Conservation (phyloP, 1,139 yeast species). For the Suhomyces taliae region DNA sequence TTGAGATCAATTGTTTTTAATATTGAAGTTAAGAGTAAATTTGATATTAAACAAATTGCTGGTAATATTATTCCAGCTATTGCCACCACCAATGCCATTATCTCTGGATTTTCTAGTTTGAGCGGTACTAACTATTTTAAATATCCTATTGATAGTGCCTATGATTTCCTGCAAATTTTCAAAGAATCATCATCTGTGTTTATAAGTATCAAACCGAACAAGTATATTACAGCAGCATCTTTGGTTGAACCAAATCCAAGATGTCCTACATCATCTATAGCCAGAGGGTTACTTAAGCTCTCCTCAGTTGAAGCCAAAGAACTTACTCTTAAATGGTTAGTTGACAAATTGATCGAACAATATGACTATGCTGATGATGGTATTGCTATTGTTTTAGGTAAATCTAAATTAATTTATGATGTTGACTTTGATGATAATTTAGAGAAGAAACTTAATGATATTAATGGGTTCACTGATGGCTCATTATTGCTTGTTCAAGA, state of each 20-base stretch:
- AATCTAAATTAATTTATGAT: constrained; percentile 72
- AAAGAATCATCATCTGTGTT: constrained; percentile 52
- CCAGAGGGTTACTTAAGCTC: constrained; percentile 44
- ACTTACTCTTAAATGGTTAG: constrained; percentile 38
- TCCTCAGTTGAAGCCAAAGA: constrained; percentile 15
- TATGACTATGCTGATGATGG: constrained; percentile 68
- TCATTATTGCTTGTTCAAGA: constrained; percentile 71
- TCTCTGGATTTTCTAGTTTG: constrained; percentile 84
- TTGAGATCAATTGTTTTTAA: constrained; percentile 72
- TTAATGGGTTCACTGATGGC: constrained; percentile 58
- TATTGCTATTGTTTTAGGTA: constrained; percentile 59
- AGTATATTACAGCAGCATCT: constrained; percentile 64
- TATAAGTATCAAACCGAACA: constrained; percentile 67
- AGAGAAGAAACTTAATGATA: constrained; percentile 45
- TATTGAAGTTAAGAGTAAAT: constrained; percentile 73
- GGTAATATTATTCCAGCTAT: constrained; percentile 98
- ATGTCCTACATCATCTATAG: constrained; percentile 74
- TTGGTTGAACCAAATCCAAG: constrained; percentile 60
- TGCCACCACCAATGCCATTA: constrained; percentile 95
- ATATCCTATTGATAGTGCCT: constrained; percentile 17
- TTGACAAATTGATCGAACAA: constrained; percentile 43
- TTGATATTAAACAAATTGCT: constrained; percentile 90
- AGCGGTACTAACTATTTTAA: constrained; percentile 56
- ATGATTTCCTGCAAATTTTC: constrained; percentile 18
- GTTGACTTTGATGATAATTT: constrained; percentile 84